These are phyloP conservation scores for Neurospora crassa DNA, from an alignment of 2,329 filamentous ascomycete species.

Conservation along the genomic window DNA sequence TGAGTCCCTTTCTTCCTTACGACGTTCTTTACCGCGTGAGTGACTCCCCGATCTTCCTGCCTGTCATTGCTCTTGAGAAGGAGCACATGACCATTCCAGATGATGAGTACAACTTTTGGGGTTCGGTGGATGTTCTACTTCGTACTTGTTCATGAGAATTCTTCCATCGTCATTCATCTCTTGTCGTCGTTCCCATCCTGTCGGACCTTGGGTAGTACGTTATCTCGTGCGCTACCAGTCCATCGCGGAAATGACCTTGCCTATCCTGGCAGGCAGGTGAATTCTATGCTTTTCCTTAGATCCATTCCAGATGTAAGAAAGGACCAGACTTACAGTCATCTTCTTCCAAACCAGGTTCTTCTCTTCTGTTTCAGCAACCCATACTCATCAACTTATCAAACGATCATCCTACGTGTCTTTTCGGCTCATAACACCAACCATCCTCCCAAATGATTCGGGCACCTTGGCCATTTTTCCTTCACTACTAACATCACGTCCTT, in stretches of 20 bases:
- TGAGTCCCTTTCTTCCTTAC: not conserved
- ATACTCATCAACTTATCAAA: not conserved
- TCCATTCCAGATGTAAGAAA: not conserved
- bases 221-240: slow-evolving; percentile 1
- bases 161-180: not conserved
- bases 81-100: not conserved
- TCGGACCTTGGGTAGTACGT: not conserved
- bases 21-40: not conserved
- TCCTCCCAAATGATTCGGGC: not conserved
- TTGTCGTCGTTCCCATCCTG: not conserved
- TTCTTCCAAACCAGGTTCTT: slow-evolving; percentile 19
- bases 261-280: slow-evolving; percentile 1
- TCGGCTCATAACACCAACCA: not conserved
- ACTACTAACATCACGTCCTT: not conserved
- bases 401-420: not conserved
- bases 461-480: not conserved
- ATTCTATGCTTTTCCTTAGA: not conserved
- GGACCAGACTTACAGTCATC: not conserved
- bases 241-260: slow-evolving; percentile 1
- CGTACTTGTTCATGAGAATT: not conserved
- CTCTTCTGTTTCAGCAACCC: slow-evolving; percentile 6
- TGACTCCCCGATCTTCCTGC: not conserved
- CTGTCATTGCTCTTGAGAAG: not conserved
- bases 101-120: not conserved
- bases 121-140: not conserved